Conservation (phyloP, 176 grass and related monocot genomes). For the Rhynchospora breviuscula region DNA sequence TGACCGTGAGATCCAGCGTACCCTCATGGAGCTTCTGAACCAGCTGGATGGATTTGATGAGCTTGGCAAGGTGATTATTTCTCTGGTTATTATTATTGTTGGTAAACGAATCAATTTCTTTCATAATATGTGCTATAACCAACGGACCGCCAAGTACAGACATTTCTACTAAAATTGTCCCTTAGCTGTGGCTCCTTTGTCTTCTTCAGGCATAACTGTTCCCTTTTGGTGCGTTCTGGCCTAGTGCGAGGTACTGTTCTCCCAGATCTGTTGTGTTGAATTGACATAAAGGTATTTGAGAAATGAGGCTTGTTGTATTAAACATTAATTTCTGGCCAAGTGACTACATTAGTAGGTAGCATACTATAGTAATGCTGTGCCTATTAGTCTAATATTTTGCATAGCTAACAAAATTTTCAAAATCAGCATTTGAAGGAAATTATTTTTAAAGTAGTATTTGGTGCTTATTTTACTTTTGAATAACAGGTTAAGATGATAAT, state of each 20-base stretch:
- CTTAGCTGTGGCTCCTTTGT: background rate
- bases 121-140: background rate
- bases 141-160: background rate
- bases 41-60: conserved; percentile 95
- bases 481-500: conserved; percentile 97
- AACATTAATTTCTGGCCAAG: background rate
- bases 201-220: background rate
- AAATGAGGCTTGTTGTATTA: background rate
- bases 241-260: background rate
- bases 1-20: conserved; percentile 91
- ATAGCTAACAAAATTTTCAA: background rate
- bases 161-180: background rate
- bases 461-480: background rate
- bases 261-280: background rate
- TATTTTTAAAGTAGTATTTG: background rate
- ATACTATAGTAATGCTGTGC: too few species aligned
- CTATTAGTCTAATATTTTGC: background rate
- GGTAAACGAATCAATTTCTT: background rate
- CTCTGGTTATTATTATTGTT: background rate
- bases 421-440: conserved; percentile 8
- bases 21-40: conserved; percentile 94
- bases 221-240: background rate
- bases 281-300: background rate
- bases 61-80: conserved; percentile 69
- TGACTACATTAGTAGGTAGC: background rate